Evolutionary conservation across 2,329 filamentous ascomycete species (phyloP).

Genomic region (Ophiostoma sp.): DNA sequence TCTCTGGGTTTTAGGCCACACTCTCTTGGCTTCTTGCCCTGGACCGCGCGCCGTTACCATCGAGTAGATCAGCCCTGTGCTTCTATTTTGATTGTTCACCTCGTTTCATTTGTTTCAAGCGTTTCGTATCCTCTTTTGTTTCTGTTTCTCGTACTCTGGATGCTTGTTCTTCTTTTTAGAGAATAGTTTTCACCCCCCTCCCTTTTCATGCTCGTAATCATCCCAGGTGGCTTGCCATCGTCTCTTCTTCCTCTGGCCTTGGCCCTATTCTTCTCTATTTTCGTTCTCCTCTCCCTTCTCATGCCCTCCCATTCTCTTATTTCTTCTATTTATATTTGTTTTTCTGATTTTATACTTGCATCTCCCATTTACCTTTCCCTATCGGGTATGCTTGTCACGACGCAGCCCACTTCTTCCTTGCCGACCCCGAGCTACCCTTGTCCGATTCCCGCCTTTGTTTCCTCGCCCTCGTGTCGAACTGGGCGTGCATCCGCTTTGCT

Average conservation of each 20-base stretch:
- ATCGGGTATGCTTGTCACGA: constrained; percentile 10
- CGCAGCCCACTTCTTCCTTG: not conserved
- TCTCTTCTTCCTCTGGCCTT: not conserved
- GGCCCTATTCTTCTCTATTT: not conserved
- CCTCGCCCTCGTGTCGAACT: constrained; percentile 9
- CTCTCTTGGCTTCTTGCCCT: not conserved
- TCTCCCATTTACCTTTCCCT: not conserved
- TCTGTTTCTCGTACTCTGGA: not conserved
- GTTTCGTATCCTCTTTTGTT: not conserved
- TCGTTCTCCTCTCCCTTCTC: not conserved
- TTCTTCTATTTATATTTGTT: not conserved
- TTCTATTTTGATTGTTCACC: not conserved
- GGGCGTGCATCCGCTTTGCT: constrained; percentile 15
- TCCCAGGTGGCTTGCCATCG: not conserved
- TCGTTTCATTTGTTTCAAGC: not conserved
- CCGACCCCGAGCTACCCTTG: constrained; percentile 1
- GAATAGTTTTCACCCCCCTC: constrained; percentile 2
- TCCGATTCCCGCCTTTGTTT: not conserved
- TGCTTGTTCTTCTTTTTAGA: not conserved
- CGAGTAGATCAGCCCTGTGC: no score
- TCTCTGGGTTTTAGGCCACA: no score
- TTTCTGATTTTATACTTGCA: not conserved
- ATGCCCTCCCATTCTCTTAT: not conserved
- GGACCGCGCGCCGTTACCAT: no score
- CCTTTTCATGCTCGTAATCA: constrained; percentile 6